phyloP scores from a whole-genome alignment of 345 rosid genomes.

The Camelina sativa region DNA sequence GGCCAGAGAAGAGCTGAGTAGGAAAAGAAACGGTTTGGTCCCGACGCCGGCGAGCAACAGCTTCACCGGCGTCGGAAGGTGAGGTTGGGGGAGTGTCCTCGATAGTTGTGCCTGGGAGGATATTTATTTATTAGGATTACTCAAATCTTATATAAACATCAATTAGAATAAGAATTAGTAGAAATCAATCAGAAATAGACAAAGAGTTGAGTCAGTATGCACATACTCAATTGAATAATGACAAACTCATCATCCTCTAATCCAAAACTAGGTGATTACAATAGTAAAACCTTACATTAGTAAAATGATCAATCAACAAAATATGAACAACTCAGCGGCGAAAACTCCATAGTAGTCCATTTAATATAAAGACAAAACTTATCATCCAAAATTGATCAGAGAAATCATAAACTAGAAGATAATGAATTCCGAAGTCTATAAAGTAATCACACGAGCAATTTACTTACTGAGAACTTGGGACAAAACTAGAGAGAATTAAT shows the following conservation, averaged over 20 bases:
- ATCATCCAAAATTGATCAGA: not conserved
- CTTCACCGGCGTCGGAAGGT: too few species aligned
- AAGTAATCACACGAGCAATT: not conserved
- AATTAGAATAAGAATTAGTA: too few species aligned
- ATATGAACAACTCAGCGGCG: not conserved
- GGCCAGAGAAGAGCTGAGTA: too few species aligned
- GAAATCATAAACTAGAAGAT: not conserved
- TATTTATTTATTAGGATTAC: too few species aligned
- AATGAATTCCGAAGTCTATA: too few species aligned
- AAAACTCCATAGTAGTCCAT: not conserved
- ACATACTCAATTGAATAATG: not conserved
- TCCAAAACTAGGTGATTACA: not conserved
- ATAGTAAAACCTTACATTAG: not conserved
- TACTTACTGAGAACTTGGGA: not conserved
- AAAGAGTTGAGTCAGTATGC: constrained; percentile 31
- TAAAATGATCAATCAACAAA: not conserved
- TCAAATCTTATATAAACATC: too few species aligned
- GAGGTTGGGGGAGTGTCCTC: too few species aligned
- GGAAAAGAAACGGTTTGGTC: too few species aligned
- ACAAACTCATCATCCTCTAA: constrained; percentile 5
- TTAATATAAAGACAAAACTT: not conserved
- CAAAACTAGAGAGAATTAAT: too few species aligned
- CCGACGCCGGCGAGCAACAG: too few species aligned
- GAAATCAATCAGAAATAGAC: constrained; percentile 20
- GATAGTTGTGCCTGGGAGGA: too few species aligned